A percentile compares a stretch with the other conserved stretches of the same genome.
phyloP scores from a whole-genome alignment of 2,329 filamentous ascomycete genomes.

The Cladosporium cucumerinum region DNA sequence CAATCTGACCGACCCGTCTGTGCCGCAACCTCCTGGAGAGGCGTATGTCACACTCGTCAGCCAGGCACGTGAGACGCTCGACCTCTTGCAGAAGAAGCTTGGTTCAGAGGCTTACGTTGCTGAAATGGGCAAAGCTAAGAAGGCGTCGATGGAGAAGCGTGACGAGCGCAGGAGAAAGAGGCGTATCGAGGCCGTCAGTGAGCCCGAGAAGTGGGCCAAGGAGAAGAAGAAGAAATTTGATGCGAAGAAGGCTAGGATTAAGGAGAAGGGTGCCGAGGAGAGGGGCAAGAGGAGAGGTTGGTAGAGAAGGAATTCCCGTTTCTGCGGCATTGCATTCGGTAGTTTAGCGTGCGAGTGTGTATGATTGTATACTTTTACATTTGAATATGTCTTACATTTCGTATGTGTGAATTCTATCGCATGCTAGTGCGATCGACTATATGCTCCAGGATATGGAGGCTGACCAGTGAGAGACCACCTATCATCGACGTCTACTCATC shows the following conservation, averaged over 20 bases:
- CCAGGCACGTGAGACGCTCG: slow-evolving; percentile 73
- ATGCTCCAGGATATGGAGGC: background rate
- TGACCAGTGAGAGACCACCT: no score
- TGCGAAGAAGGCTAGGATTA: slow-evolving; percentile 77
- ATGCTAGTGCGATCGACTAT: background rate
- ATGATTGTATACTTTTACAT: background rate
- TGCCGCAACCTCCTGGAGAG: slow-evolving; percentile 54
- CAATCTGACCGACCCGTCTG: slow-evolving; percentile 74
- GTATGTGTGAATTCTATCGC: background rate
- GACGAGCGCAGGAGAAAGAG: slow-evolving; percentile 77
- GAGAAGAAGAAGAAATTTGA: slow-evolving; percentile 82
- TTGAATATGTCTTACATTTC: background rate
- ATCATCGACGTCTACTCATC: no score
- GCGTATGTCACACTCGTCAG: slow-evolving; percentile 68
- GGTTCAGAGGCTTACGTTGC: slow-evolving; percentile 77
- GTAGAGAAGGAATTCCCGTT: slow-evolving; percentile 44
- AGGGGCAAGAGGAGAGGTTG: slow-evolving; percentile 69
- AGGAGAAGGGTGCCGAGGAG: slow-evolving; percentile 71
- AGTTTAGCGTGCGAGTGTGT: background rate
- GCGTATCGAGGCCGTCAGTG: slow-evolving; percentile 79
- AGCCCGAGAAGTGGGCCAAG: slow-evolving; percentile 73
- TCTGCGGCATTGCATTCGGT: background rate
- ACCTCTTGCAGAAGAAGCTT: slow-evolving; percentile 77
- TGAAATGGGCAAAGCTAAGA: slow-evolving; percentile 68
- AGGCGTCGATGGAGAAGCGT: slow-evolving; percentile 67